These are phyloP conservation scores for Pholiota molesta DNA, from an alignment of 768 basidiomycete species.

Conservation along the genomic window DNA sequence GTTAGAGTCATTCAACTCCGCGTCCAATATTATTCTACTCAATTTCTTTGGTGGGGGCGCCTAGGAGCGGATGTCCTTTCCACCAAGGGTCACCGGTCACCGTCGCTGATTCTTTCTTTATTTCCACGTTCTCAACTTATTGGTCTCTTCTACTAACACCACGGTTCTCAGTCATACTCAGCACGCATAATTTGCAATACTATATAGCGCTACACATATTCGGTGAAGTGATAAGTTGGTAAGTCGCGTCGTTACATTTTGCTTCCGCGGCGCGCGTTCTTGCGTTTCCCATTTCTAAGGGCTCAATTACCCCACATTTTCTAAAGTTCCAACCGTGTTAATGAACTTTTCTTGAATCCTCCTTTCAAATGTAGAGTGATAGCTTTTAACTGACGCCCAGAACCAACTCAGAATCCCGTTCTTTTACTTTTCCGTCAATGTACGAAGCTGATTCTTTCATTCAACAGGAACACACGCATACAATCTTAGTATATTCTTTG, in stretches of 20 bases:
- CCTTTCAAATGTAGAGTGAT: too few species aligned
- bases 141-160: background rate
- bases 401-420: too few species aligned
- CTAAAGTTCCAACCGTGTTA: background rate
- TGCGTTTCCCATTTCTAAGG: background rate
- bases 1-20: slow-evolving; percentile 31
- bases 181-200: background rate
- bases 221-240: background rate
- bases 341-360: too few species aligned
- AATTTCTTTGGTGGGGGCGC: slow-evolving; percentile 11
- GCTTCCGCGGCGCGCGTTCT: background rate
- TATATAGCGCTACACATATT: background rate
- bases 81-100: slow-evolving; percentile 12
- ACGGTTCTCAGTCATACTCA: background rate
- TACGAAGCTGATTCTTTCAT: too few species aligned
- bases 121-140: background rate
- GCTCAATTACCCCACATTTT: background rate
- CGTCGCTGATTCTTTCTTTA: background rate
- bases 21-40: slow-evolving; percentile 18
- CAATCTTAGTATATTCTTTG: too few species aligned
- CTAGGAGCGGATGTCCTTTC: slow-evolving; percentile 18
- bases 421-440: too few species aligned
- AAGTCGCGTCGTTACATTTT: background rate
- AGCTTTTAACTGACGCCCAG: too few species aligned
- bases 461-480: too few species aligned